Conservation (phyloP, 495 filamentous ascomycete species). For the Filosporella fistucella region DNA sequence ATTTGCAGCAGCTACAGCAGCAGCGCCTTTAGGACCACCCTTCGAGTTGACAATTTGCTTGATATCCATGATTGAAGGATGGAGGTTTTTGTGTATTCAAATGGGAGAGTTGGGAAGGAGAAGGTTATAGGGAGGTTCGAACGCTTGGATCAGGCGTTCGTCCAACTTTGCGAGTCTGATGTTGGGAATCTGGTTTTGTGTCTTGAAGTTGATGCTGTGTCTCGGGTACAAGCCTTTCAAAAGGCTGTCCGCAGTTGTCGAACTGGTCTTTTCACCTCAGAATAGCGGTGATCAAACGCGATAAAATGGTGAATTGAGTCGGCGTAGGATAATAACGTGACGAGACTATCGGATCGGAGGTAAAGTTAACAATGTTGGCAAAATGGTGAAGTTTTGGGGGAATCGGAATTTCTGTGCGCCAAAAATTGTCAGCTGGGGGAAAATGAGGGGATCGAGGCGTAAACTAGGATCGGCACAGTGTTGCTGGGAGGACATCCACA, state of each 20-base stretch:
- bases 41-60: slow-evolving; percentile 65
- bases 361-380: no score
- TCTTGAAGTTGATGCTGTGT: slow-evolving; percentile 16
- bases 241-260: slow-evolving; percentile 14
- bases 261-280: slow-evolving; percentile 5
- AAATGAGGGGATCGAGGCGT: not conserved
- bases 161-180: slow-evolving; percentile 14
- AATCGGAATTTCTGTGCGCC: not conserved
- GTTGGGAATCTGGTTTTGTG: slow-evolving; percentile 13
- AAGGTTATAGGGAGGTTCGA: slow-evolving; percentile 17
- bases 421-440: not conserved
- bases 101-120: not conserved
- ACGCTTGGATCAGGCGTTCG: slow-evolving; percentile 27
- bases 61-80: slow-evolving; percentile 54
- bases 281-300: slow-evolving; percentile 10
- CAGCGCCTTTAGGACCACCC: slow-evolving; percentile 45
- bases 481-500: slow-evolving; percentile 7
- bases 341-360: not conserved
- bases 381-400: no score
- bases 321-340: not conserved
- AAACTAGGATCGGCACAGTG: not conserved
- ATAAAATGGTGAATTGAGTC: not conserved
- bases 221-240: slow-evolving; percentile 16
- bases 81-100: not conserved
- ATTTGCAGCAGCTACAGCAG: slow-evolving; percentile 22